Conservation (phyloP, 2,329 filamentous ascomycete genomes). For the Aspergillus novoparasiticus region DNA sequence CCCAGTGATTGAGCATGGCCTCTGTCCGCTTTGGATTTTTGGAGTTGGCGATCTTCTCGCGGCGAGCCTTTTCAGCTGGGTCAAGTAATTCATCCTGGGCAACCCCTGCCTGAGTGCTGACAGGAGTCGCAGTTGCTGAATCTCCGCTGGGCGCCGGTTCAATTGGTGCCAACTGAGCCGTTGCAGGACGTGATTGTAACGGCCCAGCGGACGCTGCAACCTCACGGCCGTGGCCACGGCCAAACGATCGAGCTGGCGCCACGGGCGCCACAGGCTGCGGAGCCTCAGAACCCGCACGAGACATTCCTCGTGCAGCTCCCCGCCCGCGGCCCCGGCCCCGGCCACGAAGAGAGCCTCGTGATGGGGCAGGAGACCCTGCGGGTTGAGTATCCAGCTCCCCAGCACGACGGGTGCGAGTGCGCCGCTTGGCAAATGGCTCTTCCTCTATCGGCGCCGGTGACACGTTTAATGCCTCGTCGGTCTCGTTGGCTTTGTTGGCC, state of each 20-base stretch:
- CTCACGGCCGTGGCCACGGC: slow-evolving; percentile 18
- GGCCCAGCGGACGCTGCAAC: slow-evolving; percentile 15
- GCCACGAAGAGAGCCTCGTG: slow-evolving; percentile 24
- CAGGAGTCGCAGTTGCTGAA: slow-evolving; percentile 12
- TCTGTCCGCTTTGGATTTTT: slow-evolving; percentile 49
- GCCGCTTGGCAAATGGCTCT: slow-evolving; percentile 35
- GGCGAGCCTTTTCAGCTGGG: slow-evolving; percentile 35
- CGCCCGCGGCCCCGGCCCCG: slow-evolving; percentile 36
- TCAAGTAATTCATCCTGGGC: slow-evolving; percentile 28
- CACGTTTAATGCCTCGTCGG: slow-evolving; percentile 31
- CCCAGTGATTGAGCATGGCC: slow-evolving; percentile 50
- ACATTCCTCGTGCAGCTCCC: slow-evolving; percentile 26
- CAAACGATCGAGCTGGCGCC: slow-evolving; percentile 8
- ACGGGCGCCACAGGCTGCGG: slow-evolving; percentile 14
- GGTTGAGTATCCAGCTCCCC: slow-evolving; percentile 24
- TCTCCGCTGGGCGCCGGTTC: slow-evolving; percentile 23
- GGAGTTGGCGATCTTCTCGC: slow-evolving; percentile 44
- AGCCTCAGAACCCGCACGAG: slow-evolving; percentile 25
- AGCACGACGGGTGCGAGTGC: slow-evolving; percentile 34
- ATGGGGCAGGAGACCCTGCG: slow-evolving; percentile 13
- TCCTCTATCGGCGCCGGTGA: slow-evolving; percentile 31
- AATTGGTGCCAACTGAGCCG: slow-evolving; percentile 22
- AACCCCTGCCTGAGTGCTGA: slow-evolving; percentile 17
- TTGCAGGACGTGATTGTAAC: slow-evolving; percentile 18
- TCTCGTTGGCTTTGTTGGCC: slow-evolving; percentile 28